These are phyloP conservation scores for Xylariaceae sp. DNA, from an alignment of 2,329 filamentous ascomycete species.

Conservation along the genomic window DNA sequence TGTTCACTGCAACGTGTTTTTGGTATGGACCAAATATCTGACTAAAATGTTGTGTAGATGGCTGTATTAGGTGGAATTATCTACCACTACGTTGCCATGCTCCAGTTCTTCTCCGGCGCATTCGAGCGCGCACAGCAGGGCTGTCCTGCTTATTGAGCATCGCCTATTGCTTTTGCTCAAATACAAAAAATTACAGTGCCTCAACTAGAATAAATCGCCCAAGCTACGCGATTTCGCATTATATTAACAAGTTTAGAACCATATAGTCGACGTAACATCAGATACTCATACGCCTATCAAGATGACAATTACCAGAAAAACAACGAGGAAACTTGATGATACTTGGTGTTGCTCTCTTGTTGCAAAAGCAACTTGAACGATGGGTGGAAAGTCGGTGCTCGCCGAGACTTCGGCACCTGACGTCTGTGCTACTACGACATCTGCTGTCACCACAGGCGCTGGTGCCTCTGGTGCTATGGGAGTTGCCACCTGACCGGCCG, in stretches of 20 bases:
- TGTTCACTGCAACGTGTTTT: slow-evolving; percentile 59
- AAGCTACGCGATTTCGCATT: too few species aligned
- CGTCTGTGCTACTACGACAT: too few species aligned
- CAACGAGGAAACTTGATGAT: slow-evolving; percentile 1
- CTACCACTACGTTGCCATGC: slow-evolving; percentile 97
- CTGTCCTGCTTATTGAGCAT: slow-evolving; percentile 50
- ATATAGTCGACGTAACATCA: neutral
- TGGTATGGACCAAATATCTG: slow-evolving; percentile 41
- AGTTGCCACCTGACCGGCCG: neutral
- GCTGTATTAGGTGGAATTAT: slow-evolving; percentile 92
- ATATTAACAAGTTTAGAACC: neutral
- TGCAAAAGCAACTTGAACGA: slow-evolving; percentile 21
- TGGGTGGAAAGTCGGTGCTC: slow-evolving; percentile 10
- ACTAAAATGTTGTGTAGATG: slow-evolving; percentile 90
- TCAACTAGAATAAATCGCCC: too few species aligned
- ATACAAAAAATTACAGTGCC: too few species aligned
- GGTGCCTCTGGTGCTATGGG: too few species aligned
- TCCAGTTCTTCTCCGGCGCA: slow-evolving; percentile 81
- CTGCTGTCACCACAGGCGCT: slow-evolving; percentile 1
- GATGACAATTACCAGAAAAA: neutral
- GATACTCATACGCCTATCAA: too few species aligned
- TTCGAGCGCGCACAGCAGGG: slow-evolving; percentile 63
- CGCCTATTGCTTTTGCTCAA: too few species aligned
- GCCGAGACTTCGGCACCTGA: slow-evolving; percentile 1
- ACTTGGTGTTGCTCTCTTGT: neutral